Base-by-base conservation (phyloP, 108 stramenopile species). In the Cafeteria roenbergensis region DNA sequence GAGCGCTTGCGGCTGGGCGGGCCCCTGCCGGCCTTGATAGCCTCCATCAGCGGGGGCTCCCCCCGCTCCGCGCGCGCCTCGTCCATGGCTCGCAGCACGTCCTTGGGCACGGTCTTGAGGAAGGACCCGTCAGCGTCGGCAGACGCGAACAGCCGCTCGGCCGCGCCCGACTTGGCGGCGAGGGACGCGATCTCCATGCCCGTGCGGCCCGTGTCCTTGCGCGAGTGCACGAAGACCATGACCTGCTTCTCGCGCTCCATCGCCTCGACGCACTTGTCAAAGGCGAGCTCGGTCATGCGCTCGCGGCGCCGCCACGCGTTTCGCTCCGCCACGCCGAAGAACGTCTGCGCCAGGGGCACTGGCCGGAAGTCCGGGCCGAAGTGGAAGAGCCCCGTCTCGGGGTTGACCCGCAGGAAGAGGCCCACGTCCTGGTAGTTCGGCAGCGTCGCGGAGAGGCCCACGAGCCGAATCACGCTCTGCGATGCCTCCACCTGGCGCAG, bases 191-290 rank as follows among this genome's bases (percentile, higher is more conserved):
- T 69, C 1, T 87, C 88, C 21, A 70, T 75, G 6, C 88, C 89
- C 0, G 97, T 92, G 31, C 85, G 81, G 32, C 86, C 83, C 1
- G 97, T 99, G 22, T 93, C 95, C 68, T 92, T 91, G 53, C 97
- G 84, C 1, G 90, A 88, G 75, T 99, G 97, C 52, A 99, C 95
- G 79, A 99, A 99, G 24, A 99, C 91, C 97, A 99, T 99, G 30
- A 94, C 95, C 78, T 99, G 97, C 68, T 99, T 87, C 0, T 91
- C 95, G 32, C 83, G 77, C 48, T 77, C 66, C n/a, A 97, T 65
- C 1, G 94, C 85, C 65, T 92, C 91, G 17, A 82, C 55, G 24
- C 89, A 89, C 4, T 80, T 74, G 34, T 93, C 88, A 71, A 89
- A 99, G 33, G 89, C 89, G 50, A 92, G 71, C 12, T 90, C 82